Percentiles rank a stretch among this genome's conserved stretches.
Conservation (phyloP, 768 basidiomycete species). For the Pleurotus tuoliensis region DNA sequence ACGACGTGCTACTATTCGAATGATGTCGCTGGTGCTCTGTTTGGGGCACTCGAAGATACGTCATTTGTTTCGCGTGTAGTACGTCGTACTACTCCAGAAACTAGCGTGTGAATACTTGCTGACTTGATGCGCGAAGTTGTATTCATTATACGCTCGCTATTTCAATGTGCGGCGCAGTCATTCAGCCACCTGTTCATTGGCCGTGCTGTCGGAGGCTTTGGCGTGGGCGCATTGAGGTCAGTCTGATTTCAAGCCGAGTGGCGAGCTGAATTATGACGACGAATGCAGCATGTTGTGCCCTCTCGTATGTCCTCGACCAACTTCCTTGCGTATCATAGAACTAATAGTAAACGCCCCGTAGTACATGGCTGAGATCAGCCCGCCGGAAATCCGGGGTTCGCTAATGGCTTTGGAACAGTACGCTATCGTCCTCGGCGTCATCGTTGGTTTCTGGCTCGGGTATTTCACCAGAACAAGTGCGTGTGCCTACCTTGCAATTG, state of each 20-base stretch:
- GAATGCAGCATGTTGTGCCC: slow-evolving; percentile 2
- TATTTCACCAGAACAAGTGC: slow-evolving; percentile 64
- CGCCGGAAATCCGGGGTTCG: slow-evolving; percentile 76
- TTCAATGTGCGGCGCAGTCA: slow-evolving; percentile 60
- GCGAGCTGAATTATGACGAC: neutral
- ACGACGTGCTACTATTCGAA: too few species aligned
- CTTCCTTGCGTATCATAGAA: neutral
- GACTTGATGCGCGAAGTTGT: slow-evolving; percentile 36
- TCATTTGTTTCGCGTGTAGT: slow-evolving; percentile 71
- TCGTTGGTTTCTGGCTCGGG: slow-evolving; percentile 81
- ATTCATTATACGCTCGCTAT: slow-evolving; percentile 67
- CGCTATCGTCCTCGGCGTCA: slow-evolving; percentile 77
- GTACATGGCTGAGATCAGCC: slow-evolving; percentile 83
- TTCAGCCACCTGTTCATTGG: slow-evolving; percentile 61
- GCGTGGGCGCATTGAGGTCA: slow-evolving; percentile 74
- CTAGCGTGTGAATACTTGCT: too few species aligned
- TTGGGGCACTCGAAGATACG: slow-evolving; percentile 69
- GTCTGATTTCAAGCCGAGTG: slow-evolving; percentile 2
- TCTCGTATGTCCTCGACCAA: neutral
- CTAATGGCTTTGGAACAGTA: slow-evolving; percentile 78
- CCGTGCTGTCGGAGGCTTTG: slow-evolving; percentile 72
- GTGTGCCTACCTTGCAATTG: slow-evolving; percentile 19
- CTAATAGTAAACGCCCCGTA: slow-evolving; percentile 39
- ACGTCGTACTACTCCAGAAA: slow-evolving; percentile 22
- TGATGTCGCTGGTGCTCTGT: too few species aligned